Percentiles rank a stretch among this genome's conserved stretches.
phyloP scores from a whole-genome alignment of 441 rosid genomes.

The Populus hybrid region DNA sequence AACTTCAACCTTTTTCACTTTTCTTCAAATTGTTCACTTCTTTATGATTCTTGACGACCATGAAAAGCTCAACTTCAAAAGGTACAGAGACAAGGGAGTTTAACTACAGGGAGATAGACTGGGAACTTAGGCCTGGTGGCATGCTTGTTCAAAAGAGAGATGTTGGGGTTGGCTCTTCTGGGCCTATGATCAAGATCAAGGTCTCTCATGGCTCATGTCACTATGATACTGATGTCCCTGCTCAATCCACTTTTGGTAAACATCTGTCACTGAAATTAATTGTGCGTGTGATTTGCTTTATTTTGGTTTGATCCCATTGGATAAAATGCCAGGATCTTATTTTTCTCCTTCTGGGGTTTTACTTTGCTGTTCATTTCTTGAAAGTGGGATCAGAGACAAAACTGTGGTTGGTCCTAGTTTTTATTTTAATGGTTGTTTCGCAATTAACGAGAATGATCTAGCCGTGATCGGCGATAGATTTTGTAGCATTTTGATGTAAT shows the following conservation, averaged over 20 bases:
- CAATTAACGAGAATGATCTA: neutral
- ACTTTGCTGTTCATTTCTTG: neutral
- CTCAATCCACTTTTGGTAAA: conserved; percentile 54
- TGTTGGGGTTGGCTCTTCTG: conserved; percentile 25
- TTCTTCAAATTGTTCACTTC: neutral
- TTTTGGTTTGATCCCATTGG: conserved; percentile 4
- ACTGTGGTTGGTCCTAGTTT: neutral
- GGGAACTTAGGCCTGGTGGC: conserved; percentile 56
- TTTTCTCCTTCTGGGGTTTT: neutral
- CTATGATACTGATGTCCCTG: conserved; percentile 36
- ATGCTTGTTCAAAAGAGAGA: conserved; percentile 59
- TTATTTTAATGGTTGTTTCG: neutral
- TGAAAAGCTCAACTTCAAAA: conserved; percentile 34
- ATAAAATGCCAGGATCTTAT: neutral
- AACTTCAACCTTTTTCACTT: conserved; percentile 10
- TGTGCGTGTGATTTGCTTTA: neutral
- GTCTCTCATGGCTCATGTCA: conserved; percentile 45
- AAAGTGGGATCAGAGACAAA: neutral
- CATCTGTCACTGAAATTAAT: neutral
- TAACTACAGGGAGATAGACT: conserved; percentile 30
- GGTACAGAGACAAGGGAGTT: conserved; percentile 13
- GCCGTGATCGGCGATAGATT: neutral
- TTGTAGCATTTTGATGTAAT: neutral
- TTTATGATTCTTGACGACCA: conserved; percentile 10
- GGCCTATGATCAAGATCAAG: conserved; percentile 44